phyloP scores from a whole-genome alignment of 202 grass and related monocot species.

The Cymbopogon flexuosus region DNA sequence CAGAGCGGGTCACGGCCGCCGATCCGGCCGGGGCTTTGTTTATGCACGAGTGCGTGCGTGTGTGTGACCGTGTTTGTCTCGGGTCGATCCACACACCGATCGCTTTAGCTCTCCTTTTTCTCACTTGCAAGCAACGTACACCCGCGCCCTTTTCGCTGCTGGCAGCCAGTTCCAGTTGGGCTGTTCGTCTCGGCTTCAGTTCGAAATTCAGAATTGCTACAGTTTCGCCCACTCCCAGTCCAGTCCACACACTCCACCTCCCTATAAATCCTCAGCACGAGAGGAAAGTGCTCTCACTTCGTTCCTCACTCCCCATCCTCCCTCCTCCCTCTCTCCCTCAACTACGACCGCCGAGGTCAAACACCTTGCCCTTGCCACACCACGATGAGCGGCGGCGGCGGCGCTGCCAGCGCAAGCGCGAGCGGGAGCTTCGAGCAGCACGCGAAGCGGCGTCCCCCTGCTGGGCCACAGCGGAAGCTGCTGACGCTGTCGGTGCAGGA shows the following conservation, averaged over 20 bases:
- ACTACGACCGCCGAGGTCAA: not conserved
- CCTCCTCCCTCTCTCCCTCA: too few relatives aligned
- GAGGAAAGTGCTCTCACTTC: not conserved
- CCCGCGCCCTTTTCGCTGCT: not conserved
- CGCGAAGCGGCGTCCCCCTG: conserved; percentile 26
- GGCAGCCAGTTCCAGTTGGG: too few relatives aligned
- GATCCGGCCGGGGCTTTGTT: not conserved
- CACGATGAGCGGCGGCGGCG: conserved; percentile 5
- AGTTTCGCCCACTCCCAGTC: not conserved
- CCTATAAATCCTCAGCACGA: conserved; percentile 36
- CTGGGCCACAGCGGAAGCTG: conserved; percentile 33
- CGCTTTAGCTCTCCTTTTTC: conserved; percentile 9
- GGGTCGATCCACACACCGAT: not conserved
- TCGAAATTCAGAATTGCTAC: too few relatives aligned
- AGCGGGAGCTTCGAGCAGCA: conserved; percentile 28
- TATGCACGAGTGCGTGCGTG: not conserved
- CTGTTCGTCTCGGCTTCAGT: too few relatives aligned
- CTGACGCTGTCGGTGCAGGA: conserved; percentile 42
- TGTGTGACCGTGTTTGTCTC: not conserved
- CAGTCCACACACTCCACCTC: not conserved
- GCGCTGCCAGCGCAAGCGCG: not conserved
- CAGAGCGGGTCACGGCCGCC: not conserved
- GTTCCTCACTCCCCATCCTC: not conserved
- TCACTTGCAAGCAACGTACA: conserved; percentile 36
- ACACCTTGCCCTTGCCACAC: not conserved